Conservation (phyloP, 2,329 filamentous ascomycete species). For the Fusarium neocosmosporiellum region DNA sequence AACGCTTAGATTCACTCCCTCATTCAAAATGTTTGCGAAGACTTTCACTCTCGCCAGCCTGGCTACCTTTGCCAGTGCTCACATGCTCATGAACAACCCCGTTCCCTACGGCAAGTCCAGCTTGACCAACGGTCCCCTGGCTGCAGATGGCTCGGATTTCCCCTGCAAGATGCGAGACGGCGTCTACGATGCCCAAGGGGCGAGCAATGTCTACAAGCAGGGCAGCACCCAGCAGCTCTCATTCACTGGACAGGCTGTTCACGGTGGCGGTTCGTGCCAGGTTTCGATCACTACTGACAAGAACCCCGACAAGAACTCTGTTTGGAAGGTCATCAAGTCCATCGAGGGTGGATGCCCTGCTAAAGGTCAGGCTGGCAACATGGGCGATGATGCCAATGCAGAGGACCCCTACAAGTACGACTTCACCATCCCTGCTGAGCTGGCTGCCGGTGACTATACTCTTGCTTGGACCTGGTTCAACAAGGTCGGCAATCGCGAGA, state of each 20-base stretch:
- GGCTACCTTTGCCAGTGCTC: constrained; percentile 71
- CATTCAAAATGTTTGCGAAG: constrained; percentile 63
- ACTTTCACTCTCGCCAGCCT: constrained; percentile 66
- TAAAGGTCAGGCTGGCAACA: constrained; percentile 66
- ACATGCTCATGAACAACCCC: constrained; percentile 80
- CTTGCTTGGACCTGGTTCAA: constrained; percentile 98
- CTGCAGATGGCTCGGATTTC: constrained; percentile 71
- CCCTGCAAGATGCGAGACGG: constrained; percentile 80
- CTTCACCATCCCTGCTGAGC: constrained; percentile 76
- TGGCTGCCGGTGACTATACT: constrained; percentile 81
- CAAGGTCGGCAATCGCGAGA: constrained; percentile 89
- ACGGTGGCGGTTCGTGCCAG: constrained; percentile 95
- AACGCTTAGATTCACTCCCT: constrained; percentile 41
- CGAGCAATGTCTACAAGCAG: constrained; percentile 67
- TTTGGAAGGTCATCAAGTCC: constrained; percentile 91
- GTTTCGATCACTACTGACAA: constrained; percentile 85
- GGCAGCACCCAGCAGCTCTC: constrained; percentile 60
- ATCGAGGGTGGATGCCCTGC: constrained; percentile 88
- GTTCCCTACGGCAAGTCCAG: constrained; percentile 64
- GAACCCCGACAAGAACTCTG: constrained; percentile 71
- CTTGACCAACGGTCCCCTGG: constrained; percentile 73
- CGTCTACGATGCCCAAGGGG: constrained; percentile 57
- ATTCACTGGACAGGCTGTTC: constrained; percentile 79
- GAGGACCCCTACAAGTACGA: constrained; percentile 68
- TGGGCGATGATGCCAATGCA: constrained; percentile 58